Evolutionary conservation across 176 grass and related monocot genomes (phyloP), one percentile per base, ranked within the genome.

Genomic region (Urochloa ruziziensis): DNA sequence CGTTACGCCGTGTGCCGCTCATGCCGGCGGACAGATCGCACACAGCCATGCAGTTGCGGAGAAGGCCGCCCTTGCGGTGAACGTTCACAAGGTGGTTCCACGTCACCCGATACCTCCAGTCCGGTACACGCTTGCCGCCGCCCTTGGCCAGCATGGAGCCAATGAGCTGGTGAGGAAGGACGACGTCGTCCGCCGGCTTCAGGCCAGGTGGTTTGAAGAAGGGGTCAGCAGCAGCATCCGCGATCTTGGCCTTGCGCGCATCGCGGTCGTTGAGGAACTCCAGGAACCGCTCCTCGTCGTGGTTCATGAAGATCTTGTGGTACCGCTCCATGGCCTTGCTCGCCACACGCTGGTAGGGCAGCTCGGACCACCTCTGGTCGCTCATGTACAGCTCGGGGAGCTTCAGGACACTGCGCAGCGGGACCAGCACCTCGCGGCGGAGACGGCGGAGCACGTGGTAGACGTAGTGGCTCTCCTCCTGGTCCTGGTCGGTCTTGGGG

Each of bases 341-440:
- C 12, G 88, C 88, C 4, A 93, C 91, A 79, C 85, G 88, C 5
- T 60, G 25, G 84, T 93, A 93, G 9, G 91, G 84, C 69, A 93
- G 70, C 61, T 67, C 44, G 23, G 49, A 33, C 91, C 91, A 93
- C 54, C 70, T 62, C 18, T 44, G n/a, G 2, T 88, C 71, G 84
- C 84, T 87, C 84, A 93, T 88, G 88, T 90, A 90, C 40, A 93
- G 71, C 84, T 93, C 91, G 5, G 88, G 88, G 37, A 93, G 77
- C 64, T 87, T 64, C 15, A 93, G 80, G 4, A 61, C 54, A 36
- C 44, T 58, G 62, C 84, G 87, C 16, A 93, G 69, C 52, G 84
- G 87, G 27, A 84, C 70, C 14, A 93, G 84, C 44, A 29, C 91
- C 48, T 84, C 64, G n/a, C 81, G 80, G 2, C 75, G 91, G 62